These are phyloP conservation scores for Tetradesmus lagerheimii DNA, from an alignment of 139 green algal genomes.

Conservation along the genomic window DNA sequence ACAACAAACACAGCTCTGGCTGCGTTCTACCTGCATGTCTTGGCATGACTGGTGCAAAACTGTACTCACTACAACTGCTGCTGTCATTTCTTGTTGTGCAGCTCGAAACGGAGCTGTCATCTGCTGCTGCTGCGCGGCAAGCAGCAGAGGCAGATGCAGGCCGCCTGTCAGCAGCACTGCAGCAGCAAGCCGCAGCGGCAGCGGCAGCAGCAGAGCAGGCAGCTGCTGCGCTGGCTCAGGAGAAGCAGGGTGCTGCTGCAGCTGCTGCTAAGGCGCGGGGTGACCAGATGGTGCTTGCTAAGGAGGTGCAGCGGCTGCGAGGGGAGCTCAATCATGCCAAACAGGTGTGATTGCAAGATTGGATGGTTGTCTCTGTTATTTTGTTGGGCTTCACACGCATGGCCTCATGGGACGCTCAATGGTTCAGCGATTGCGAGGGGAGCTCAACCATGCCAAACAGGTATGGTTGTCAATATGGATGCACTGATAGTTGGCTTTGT, in stretches of 20 bases:
- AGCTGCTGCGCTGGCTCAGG: neutral
- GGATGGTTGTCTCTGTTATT: too few relatives aligned
- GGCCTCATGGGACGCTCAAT: too few relatives aligned
- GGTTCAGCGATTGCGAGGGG: conserved; percentile 28
- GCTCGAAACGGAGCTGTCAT: neutral
- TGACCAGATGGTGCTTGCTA: conserved; percentile 51
- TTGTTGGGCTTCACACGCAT: too few relatives aligned
- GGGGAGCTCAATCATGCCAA: neutral
- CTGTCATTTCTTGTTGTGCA: neutral
- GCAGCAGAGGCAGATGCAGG: neutral
- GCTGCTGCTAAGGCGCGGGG: conserved; percentile 32
- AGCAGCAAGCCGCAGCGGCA: conserved; percentile 8
- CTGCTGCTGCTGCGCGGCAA: neutral
- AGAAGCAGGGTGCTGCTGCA: conserved; percentile 33
- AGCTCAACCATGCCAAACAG: conserved; percentile 14
- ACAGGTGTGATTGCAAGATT: too few relatives aligned
- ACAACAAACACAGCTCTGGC: too few relatives aligned
- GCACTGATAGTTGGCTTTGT: too few relatives aligned
- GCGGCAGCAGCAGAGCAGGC: conserved; percentile 18
- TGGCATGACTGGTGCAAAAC: too few relatives aligned
- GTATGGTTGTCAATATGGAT: too few relatives aligned
- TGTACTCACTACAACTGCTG: neutral
- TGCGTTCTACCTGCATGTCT: too few relatives aligned
- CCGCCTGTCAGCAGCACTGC: neutral
- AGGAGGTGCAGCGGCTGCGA: conserved; percentile 48